Base-by-base conservation (phyloP, 805 yeast species). In the Lachancea fermentati region DNA sequence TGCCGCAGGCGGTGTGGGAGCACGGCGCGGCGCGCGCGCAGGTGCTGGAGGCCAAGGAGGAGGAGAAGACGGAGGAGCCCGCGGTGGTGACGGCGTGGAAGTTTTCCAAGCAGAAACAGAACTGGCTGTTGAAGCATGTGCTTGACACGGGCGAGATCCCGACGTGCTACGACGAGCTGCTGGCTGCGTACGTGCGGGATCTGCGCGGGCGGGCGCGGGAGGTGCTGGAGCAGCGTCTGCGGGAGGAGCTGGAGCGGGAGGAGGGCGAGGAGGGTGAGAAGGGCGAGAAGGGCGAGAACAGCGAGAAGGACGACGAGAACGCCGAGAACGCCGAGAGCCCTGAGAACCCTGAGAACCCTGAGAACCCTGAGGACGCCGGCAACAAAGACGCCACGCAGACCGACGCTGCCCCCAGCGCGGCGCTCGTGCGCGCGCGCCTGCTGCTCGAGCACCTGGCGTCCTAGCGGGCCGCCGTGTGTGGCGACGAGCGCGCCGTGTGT, bases 41-140 rank as follows among this genome's bases (percentile, higher is more conserved):
- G 30, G 17, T 33, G 13, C 36, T 25, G 3, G 34, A 25, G 11
- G 16, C 37, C 7, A 28, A 33, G 4, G 37, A 34, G 3, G 45
- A 47, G 7, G 45, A 36, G 6, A n/a, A n/a, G n/a, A n/a, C n/a
- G n/a, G 48, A 43, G 9, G 38, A 46, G 16, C 25, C 39, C 24
- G 41, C 26, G 26, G 57, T 57, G 16, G 41, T 53, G n/a, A 57
- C 52, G 13, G 50, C 59, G 15, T 62, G 67, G 67, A 62, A 62
- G 36, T 62, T 61, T 35, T 58, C 64, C 25, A 62, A 62, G 36
- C 63, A 58, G 30, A 62, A 62, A 29, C 67, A 62, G 34, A 60
- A 57, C 31, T 62, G 67, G 67, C 42, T 62, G 19, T 42, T 61
- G 19, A 62, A 61, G 31, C 60, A 62, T 43, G 47, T 58, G 39